These are phyloP conservation scores for Chimonanthus praecox DNA, from an alignment of 164 flowering plant species.

Conservation along the genomic window DNA sequence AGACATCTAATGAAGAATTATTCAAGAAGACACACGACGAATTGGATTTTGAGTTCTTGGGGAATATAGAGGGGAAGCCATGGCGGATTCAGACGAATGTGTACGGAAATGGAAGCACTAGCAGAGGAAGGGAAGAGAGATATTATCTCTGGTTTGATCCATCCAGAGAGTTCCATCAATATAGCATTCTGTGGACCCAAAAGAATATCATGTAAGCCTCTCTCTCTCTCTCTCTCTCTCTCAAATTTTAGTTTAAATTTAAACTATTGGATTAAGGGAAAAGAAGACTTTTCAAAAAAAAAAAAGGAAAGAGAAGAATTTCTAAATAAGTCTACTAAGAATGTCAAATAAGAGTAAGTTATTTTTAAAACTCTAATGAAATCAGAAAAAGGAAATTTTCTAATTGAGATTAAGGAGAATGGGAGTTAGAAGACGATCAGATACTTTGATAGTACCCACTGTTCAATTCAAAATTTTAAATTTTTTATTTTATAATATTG, in stretches of 20 bases:
- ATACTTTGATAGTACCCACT: too few relatives aligned
- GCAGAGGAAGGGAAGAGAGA: conserved; percentile 85
- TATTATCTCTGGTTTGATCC: conserved; percentile 91
- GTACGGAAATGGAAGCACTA: conserved; percentile 87
- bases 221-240: neutral
- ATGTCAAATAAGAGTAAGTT: too few relatives aligned
- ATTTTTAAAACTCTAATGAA: too few relatives aligned
- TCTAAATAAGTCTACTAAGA: too few relatives aligned
- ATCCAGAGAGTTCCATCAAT: conserved; percentile 58
- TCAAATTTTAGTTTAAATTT: neutral
- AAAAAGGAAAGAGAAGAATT: too few relatives aligned
- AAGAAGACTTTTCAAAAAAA: too few relatives aligned
- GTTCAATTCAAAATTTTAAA: too few relatives aligned
- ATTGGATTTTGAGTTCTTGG: conserved; percentile 85
- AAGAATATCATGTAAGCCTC: conserved; percentile 59
- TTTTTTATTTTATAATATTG: too few relatives aligned
- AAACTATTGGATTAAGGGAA: too few relatives aligned
- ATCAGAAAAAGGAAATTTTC: too few relatives aligned
- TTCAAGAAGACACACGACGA: conserved; percentile 88
- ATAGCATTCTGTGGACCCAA: conserved; percentile 85
- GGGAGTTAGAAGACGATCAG: too few relatives aligned
- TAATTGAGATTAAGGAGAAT: too few relatives aligned
- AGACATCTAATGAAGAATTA: conserved; percentile 83
- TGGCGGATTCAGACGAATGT: conserved; percentile 93
- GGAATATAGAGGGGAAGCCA: conserved; percentile 57